Evolutionary conservation across 2,329 filamentous ascomycete species (phyloP), one percentile per base, ranked within the genome.

Genomic region (Byssothecium circinans): DNA sequence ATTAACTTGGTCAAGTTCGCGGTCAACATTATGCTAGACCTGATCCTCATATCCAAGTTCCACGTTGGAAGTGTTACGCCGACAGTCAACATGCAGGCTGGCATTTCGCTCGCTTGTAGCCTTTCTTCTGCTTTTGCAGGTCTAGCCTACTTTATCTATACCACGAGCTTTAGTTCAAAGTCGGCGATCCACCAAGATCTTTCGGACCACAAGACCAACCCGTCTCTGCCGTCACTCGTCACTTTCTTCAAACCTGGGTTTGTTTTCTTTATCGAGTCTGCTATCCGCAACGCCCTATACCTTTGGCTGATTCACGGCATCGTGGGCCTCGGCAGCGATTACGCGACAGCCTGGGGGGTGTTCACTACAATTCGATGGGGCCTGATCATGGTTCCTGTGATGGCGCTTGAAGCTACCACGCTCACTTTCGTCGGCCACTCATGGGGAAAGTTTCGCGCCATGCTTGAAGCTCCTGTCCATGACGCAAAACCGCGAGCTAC

Each of bases 331-430:
- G 85, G 85, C 0, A 68, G 73, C 0, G 78, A 81, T 6, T 89
- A 89, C 63, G 82, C 85, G 0, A 89, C 85, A 0, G 84, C 86
- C 0, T 90, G 85, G 86, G 83, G 85, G 1, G 75, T 88, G 8
- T 90, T 90, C 71, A 86, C 81, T 45, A 89, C 85, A 0, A 89
- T 89, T 35, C 78, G 85, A 12, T 89, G 86, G 86, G 86, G 85
- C 5, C 72, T 89, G 0, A 73, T 89, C 22, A 90, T 89, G 86
- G 84, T 89, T 0, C 86, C 86, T 0, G 83, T 89, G 0, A 79
- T 83, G 50, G 78, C 85, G 0, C 72, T 88, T 0, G 85, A 90
- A 65, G 81, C 81, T 2, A 85, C 85, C 0, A 76, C 82, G 0
- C 70, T 86, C 0, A 75, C 83, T 0, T 89, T 88, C 58, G 75